Evolutionary conservation across 2,329 filamentous ascomycete genomes (phyloP).

Genomic region (Pezicula rhizophila): DNA sequence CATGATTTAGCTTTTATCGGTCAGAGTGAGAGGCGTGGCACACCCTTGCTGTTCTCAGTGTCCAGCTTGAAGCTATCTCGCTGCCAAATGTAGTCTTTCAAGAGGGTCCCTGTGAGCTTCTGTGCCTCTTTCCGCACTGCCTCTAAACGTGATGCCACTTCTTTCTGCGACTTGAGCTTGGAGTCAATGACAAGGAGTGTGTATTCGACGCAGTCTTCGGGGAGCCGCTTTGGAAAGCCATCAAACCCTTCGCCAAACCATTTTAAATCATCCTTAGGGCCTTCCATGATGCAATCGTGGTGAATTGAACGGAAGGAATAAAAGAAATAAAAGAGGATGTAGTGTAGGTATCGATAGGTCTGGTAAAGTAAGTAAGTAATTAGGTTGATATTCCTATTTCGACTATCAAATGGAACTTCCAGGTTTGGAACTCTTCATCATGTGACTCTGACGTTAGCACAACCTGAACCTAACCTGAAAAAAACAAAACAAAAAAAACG

Average conservation of each 20-base stretch:
- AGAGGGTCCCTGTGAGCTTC: constrained; percentile 53
- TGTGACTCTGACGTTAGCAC: too few species aligned
- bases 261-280: constrained; percentile 49
- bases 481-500: too few species aligned
- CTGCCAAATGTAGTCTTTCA: constrained; percentile 95
- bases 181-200: constrained; percentile 66
- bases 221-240: constrained; percentile 55
- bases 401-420: too few species aligned
- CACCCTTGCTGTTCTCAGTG: constrained; percentile 54
- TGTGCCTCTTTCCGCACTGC: constrained; percentile 63
- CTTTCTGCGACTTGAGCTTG: constrained; percentile 43
- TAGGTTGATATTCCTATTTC: too few species aligned
- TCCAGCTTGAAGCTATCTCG: constrained; percentile 66
- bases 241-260: constrained; percentile 60
- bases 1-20: constrained; percentile 2
- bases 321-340: too few species aligned
- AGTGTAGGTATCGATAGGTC: too few species aligned
- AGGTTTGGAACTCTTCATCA: too few species aligned
- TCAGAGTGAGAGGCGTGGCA: constrained; percentile 17
- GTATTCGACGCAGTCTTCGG: constrained; percentile 85
- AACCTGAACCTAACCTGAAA: too few species aligned
- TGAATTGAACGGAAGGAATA: too few species aligned
- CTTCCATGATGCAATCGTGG: constrained; percentile 24
- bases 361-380: too few species aligned
- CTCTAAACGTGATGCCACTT: constrained; percentile 61